Evolutionary conservation across 768 basidiomycete species (phyloP).

Genomic region (Pleurotus eryngii): DNA sequence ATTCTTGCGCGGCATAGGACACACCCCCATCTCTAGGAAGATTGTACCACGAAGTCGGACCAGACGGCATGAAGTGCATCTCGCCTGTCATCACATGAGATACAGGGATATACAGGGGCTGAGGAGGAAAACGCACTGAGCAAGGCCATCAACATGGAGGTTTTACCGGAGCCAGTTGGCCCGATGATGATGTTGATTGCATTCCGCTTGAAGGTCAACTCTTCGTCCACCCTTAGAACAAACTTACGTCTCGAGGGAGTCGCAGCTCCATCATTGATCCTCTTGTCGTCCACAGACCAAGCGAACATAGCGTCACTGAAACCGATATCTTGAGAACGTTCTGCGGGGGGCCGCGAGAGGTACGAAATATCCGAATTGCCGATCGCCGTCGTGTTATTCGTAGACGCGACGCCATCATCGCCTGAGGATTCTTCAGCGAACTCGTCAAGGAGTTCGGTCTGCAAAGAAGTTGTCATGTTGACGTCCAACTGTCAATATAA

Average conservation of each 20-base stretch:
- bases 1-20: conserved; percentile 79
- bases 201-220: conserved; percentile 50
- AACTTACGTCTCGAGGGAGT: conserved; percentile 48
- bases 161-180: conserved; percentile 60
- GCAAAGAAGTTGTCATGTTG: not conserved
- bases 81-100: conserved; percentile 35
- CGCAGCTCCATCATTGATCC: conserved; percentile 17
- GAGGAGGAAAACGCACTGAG: not conserved
- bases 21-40: conserved; percentile 68
- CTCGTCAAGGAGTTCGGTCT: conserved; percentile 47
- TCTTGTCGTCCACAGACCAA: conserved; percentile 40
- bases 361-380: not conserved
- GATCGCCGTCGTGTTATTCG: not conserved
- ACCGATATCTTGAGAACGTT: conserved; percentile 33
- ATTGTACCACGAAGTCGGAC: conserved; percentile 59
- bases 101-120: too few species aligned
- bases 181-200: conserved; percentile 57
- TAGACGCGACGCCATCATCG: conserved; percentile 7
- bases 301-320: conserved; percentile 53
- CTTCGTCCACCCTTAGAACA: conserved; percentile 45
- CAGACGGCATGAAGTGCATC: conserved; percentile 56
- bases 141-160: conserved; percentile 29
- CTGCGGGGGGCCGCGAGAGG: not conserved
- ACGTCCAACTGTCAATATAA: not conserved
- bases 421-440: conserved; percentile 23